Base-by-base conservation (phyloP, 164 flowering plant species). In the Stephania yunnanensis region DNA sequence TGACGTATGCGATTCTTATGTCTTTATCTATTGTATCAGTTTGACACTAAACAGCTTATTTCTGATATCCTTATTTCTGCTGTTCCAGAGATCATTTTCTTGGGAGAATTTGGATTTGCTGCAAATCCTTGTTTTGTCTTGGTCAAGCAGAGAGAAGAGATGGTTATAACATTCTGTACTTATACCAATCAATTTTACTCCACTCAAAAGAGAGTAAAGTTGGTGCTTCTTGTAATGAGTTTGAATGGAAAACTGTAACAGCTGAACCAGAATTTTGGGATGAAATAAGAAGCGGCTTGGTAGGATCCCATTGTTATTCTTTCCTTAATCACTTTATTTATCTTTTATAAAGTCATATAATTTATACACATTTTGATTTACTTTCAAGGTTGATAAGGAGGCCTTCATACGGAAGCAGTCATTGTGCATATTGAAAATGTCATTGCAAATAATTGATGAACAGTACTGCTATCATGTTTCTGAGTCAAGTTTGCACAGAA, bases 221-320 rank as follows among this genome's bases (percentile, higher is more conserved):
- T 74, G 78, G 68, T 74, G 70, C 74, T 46, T 44, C 45, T 50
- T 44, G 50, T 75, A 76, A 77, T 74, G 73, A 68, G 65, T 82
- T 66, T 8, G 85, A 82, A 69, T 83, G 80, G 67, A 90, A 90
- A 81, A 90, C 89, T 74, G 74, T 92, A 70, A 89, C 84, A 78
- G 80, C 76, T 67, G 91, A 89, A 46, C 80, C 78, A 45, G 86
- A 84, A 58, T 90, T 91, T 72, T 95, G 97, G 99, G 87, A 87
- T 72, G 95, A 93, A 85, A 86, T 92, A 31, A 88, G 84, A 79
- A 84, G 78, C 74, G 99, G 98, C 80, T 82, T 95, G 99, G 99
- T 94, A 95, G 46, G 53, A 68, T 15, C 58, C 52, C 22, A 17
- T n/a, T 67, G 6, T 69, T 76, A 29, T 48, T 44, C 25, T n/a